Base-by-base conservation (phyloP, 108 stramenopile species). In the Nitzschia sp. region DNA sequence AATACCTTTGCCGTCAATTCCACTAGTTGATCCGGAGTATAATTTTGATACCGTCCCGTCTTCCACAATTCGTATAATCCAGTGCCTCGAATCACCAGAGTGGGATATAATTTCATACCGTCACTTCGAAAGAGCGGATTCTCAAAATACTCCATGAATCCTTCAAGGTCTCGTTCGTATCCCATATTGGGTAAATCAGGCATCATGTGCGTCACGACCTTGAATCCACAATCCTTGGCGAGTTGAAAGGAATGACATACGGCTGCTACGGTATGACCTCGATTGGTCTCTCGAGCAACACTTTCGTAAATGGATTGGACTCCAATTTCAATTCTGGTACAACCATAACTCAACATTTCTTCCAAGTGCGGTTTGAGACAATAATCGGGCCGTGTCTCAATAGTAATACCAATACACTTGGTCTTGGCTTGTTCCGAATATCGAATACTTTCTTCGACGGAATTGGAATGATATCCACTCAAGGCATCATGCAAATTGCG, bases 171-270 rank as follows among this genome's bases (percentile, higher is more conserved):
- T 2, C 96, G 78, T 63, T 97, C 98, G 54, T 83, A 82, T 6
- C 95, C 96, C 76, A 85, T 95, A 80, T 96, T 96, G 42, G 98
- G 98, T 42, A 98, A 70, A 76, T 97, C 96, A 0, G 98, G 98
- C 98, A 98, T 98, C 87, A 98, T 92, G 74, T 98, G 98, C 13
- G 91, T 92, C 21, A 97, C 98, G 33, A 98, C 96, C 81, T 98
- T 94, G 89, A 95, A 98, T 2, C 96, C 96, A 68, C 93, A 95
- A 71, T 98, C 97, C 71, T 97, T 97, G 33, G 95, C 95, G 48
- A 98, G 66, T 55, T 92, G 92, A 74, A 98, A 96, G 35, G 96
- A 96, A 75, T 94, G 87, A 53, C 82, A 85, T 9, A 97, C 96
- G 21, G 94, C 95, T 19, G 78, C 90, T 8, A 96, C 94, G 17